Conservation (phyloP, 2,329 filamentous ascomycete species). For the Diplocarpon rosae region DNA sequence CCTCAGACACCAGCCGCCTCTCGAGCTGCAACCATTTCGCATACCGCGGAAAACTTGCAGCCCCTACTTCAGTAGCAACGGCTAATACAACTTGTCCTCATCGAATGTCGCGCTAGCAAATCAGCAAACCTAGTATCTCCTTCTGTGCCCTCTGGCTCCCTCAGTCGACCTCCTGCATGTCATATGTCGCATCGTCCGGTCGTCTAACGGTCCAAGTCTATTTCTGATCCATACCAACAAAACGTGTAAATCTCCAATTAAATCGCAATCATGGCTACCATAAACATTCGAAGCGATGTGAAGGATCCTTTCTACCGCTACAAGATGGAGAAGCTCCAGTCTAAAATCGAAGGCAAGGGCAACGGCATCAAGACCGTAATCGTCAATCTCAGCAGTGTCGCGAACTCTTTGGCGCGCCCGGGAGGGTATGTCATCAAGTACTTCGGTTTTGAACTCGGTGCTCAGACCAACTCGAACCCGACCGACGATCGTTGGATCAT, state of each 20-base stretch:
- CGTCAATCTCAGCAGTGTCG: slow-evolving; percentile 91
- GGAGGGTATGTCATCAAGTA: slow-evolving; percentile 98
- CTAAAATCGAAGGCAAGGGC: slow-evolving; percentile 98
- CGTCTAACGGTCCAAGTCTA: slow-evolving; percentile 16
- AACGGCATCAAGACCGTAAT: slow-evolving; percentile 99
- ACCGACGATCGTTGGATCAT: slow-evolving; percentile 99
- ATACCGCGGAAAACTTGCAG: slow-evolving; percentile 91
- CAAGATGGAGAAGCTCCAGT: slow-evolving; percentile 99
- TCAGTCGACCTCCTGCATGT: slow-evolving; percentile 26
- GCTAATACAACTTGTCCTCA: slow-evolving; percentile 47
- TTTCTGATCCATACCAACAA: slow-evolving; percentile 12
- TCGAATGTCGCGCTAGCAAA: slow-evolving; percentile 30
- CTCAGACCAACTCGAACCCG: slow-evolving; percentile 96
- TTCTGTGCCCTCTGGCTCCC: slow-evolving; percentile 32
- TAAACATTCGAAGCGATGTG: slow-evolving; percentile 98
- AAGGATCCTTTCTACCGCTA: slow-evolving; percentile 99
- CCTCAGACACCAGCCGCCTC: slow-evolving; percentile 87
- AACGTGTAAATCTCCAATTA: slow-evolving; percentile 13
- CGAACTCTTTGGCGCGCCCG: slow-evolving; percentile 81
- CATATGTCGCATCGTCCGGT: slow-evolving; percentile 31
- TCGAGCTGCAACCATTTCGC: slow-evolving; percentile 95
- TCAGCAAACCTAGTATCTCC: slow-evolving; percentile 40
- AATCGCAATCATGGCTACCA: slow-evolving; percentile 74
- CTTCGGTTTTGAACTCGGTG: slow-evolving; percentile 97
- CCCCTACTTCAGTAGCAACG: slow-evolving; percentile 81